Percentiles rank a stretch among this genome's conserved stretches.
Evolutionary conservation across 2,329 filamentous ascomycete genomes (phyloP).

Genomic region (Arthrobotrys sinensis): DNA sequence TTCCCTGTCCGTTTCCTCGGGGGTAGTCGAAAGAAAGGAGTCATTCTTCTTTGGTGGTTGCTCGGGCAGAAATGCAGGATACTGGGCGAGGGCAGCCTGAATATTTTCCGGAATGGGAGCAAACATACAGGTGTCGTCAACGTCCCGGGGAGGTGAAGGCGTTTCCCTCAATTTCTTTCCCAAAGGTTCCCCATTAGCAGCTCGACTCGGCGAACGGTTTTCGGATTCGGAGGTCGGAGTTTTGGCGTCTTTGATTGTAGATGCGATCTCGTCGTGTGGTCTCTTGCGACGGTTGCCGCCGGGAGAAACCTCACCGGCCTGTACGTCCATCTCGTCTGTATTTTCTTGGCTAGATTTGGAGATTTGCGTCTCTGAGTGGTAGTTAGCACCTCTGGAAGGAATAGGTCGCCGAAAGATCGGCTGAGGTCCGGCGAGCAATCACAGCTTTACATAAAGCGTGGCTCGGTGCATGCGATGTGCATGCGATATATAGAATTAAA

Average conservation of each 20-base stretch:
- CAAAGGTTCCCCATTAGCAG: constrained; percentile 55
- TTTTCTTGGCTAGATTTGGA: constrained; percentile 23
- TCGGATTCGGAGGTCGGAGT: constrained; percentile 34
- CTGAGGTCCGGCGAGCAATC: neutral
- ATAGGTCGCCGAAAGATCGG: neutral
- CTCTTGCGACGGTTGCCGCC: constrained; percentile 52
- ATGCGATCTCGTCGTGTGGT: constrained; percentile 53
- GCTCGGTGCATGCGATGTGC: neutral
- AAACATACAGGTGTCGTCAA: constrained; percentile 51
- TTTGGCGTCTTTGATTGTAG: constrained; percentile 40
- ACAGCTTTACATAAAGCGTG: neutral
- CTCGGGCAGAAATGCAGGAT: neutral
- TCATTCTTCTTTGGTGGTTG: constrained; percentile 4
- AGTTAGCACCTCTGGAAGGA: neutral
- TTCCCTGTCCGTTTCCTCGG: constrained; percentile 8
- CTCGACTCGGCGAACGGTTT: constrained; percentile 45
- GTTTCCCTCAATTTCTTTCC: constrained; percentile 53
- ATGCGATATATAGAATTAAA: neutral
- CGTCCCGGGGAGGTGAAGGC: constrained; percentile 48
- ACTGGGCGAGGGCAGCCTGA: constrained; percentile 2
- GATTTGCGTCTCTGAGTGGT: neutral
- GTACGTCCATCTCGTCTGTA: constrained; percentile 52
- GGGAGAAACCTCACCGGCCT: constrained; percentile 48
- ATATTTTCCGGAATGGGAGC: constrained; percentile 29
- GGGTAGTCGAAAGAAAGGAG: constrained; percentile 1